Evolutionary conservation across 1,284 basidiomycete species (phyloP).

Genomic region (Meira nashicola): DNA sequence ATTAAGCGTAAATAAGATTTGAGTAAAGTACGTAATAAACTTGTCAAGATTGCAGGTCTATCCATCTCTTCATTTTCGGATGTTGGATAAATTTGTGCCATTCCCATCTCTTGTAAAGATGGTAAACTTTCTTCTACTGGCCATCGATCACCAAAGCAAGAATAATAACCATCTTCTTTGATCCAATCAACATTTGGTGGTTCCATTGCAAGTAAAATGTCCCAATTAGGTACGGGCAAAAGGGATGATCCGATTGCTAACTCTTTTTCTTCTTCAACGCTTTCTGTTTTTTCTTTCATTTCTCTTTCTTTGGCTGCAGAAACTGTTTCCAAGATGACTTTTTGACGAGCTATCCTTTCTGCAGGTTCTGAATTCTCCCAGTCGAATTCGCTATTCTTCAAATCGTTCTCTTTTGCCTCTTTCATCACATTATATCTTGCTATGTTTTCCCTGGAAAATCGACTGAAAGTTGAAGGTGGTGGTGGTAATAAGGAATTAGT

Average conservation of each 20-base stretch:
- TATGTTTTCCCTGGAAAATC: neutral
- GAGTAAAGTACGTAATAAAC: slow-evolving; percentile 51
- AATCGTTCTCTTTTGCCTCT: neutral
- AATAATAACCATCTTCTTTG: slow-evolving; percentile 47
- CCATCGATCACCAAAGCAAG: slow-evolving; percentile 47
- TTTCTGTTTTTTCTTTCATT: neutral
- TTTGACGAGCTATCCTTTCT: neutral
- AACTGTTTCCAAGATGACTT: neutral
- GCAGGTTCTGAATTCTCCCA: neutral
- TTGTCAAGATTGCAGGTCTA: slow-evolving; percentile 24
- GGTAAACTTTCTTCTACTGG: slow-evolving; percentile 17
- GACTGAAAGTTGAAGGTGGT: neutral
- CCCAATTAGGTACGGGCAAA: slow-evolving; percentile 23
- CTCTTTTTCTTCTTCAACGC: neutral
- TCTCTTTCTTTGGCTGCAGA: neutral
- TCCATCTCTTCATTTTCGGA: slow-evolving; percentile 21
- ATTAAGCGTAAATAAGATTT: slow-evolving; percentile 42
- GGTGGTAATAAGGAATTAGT: neutral
- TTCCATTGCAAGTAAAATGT: slow-evolving; percentile 29
- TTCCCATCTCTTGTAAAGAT: neutral
- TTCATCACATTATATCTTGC: neutral
- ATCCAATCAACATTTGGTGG: slow-evolving; percentile 47
- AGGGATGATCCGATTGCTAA: neutral
- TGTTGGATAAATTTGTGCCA: slow-evolving; percentile 3
- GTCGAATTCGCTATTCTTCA: neutral